Base-by-base conservation (phyloP, 2,329 filamentous ascomycete species). In the Aspergillus nomiae region DNA sequence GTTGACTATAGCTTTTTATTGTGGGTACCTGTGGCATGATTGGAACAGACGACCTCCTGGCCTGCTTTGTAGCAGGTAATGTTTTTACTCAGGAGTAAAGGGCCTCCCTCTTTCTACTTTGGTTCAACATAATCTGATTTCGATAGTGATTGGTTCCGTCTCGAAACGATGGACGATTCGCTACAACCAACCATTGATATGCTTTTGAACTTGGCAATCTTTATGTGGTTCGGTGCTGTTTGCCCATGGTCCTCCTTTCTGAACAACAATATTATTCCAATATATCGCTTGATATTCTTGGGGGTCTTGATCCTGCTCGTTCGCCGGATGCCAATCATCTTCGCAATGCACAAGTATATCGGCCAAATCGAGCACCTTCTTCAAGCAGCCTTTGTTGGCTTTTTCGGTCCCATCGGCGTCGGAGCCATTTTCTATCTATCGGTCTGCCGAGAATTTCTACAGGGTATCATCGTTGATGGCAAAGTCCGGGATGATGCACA, bases 181-280 rank as follows among this genome's bases (percentile, higher is more conserved):
- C 85, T 97, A n/a, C 93, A 97, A 74, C 93, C 93, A 0, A 97
- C 93, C 0, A 91, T 97, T 53, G 93, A 97, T 75, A 96, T 97
- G 92, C 84, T 97, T 2, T 88, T 97, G 62, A 97, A 97, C 73
- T 87, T 96, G 4, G 84, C 89, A 21, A 86, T 97, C 45, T 97
- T 97, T 76, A 87, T 96, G 77, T 97, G 92, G 93, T 94, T 91
- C 70, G 93, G 93, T 4, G 92, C 92, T 0, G 87, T 94, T 12
- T 92, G 90, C 63, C 94, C 94, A 0, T 97, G 94, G 94, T 75
- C 81, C 5, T 81, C 80, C 30, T 96, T 97, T 68, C 77, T 84
- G 0, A 69, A 83, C 68, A 94, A 91, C 74, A 74, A 81, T 10
- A 84, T 95, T 19, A 88, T 96, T 30, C 87, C 92, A 0, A 83